phyloP scores from a whole-genome alignment of 83 land plant species.

The Isoetes engelmannii region DNA sequence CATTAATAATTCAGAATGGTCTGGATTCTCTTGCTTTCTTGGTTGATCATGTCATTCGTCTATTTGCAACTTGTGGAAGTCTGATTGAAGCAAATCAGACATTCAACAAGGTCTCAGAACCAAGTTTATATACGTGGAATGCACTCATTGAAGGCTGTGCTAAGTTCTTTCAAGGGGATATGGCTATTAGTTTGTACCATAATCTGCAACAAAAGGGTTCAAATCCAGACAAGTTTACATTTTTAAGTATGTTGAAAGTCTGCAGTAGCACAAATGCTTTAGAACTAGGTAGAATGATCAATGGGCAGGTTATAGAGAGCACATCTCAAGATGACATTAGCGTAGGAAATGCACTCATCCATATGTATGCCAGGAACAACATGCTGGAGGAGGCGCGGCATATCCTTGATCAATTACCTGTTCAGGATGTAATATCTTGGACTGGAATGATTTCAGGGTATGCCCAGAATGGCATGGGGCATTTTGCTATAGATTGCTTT shows the following conservation, averaged over 20 bases:
- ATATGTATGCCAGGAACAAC: no score
- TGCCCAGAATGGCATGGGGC: conserved; percentile 1
- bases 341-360: no score
- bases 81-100: conserved; percentile 10
- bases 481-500: not conserved
- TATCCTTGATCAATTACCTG: no score
- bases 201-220: not conserved
- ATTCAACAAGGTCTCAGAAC: not conserved
- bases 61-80: conserved; percentile 1
- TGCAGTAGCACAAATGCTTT: not conserved
- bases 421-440: conserved; percentile 12
- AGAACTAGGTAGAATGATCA: no score
- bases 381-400: no score
- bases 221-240: conserved; percentile 9
- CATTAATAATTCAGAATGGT: not conserved
- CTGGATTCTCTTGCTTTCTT: not conserved
- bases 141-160: conserved; percentile 4
- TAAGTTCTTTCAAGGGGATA: not conserved
- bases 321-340: no score
- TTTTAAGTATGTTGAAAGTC: not conserved
- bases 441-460: conserved; percentile 13
- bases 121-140: conserved; percentile 3
- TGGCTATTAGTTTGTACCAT: not conserved
- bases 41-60: conserved; percentile 7
- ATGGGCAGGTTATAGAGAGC: no score